phyloP scores from a whole-genome alignment of 2,329 filamentous ascomycete genomes.

The Talaromyces sp. region DNA sequence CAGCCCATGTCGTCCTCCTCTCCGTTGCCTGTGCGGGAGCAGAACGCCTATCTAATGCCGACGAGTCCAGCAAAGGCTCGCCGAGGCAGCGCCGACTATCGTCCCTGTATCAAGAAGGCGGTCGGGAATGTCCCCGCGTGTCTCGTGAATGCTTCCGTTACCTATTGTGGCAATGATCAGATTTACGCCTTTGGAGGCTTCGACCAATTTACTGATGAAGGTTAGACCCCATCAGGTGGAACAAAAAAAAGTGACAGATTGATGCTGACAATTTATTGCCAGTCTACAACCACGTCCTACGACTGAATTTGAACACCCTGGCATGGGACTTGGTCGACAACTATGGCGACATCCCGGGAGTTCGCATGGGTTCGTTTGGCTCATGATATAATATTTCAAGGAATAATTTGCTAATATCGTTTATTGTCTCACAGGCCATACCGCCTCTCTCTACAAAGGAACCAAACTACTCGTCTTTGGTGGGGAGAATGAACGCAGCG shows the following conservation, averaged over 20 bases:
- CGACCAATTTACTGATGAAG: constrained; percentile 97
- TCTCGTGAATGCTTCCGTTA: constrained; percentile 95
- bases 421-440: constrained; percentile 62
- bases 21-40: constrained; percentile 43
- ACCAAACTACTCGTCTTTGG: constrained; percentile 96
- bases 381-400: constrained; percentile 4
- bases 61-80: constrained; percentile 70
- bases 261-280: constrained; percentile 3
- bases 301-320: constrained; percentile 76
- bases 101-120: constrained; percentile 75
- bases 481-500: constrained; percentile 94
- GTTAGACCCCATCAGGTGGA: constrained; percentile 28
- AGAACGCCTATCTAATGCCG: constrained; percentile 84
- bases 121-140: constrained; percentile 81
- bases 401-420: neutral
- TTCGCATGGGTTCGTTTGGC: constrained; percentile 74
- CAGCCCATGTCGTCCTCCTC: constrained; percentile 23
- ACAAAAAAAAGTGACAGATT: neutral
- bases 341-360: constrained; percentile 94
- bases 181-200: constrained; percentile 99
- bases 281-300: constrained; percentile 96
- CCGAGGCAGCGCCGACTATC: constrained; percentile 63
- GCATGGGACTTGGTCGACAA: constrained; percentile 97
- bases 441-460: constrained; percentile 86
- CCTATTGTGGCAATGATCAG: constrained; percentile 95